Base-by-base conservation (phyloP, 192 early-diverging fungal species). In the Coemansia sp. region DNA sequence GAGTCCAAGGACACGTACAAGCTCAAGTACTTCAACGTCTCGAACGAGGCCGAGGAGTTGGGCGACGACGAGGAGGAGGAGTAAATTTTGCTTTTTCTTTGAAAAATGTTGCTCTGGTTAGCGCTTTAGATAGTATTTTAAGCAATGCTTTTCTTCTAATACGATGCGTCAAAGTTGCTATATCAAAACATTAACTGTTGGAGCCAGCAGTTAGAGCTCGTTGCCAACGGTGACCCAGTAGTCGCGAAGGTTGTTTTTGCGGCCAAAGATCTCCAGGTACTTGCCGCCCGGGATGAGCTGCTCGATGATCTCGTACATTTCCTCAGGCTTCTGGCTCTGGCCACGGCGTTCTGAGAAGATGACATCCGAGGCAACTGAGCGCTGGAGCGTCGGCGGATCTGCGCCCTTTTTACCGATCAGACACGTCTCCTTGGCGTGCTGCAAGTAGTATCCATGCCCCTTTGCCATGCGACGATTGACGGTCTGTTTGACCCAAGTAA, bases 211-310 rank as follows among this genome's bases (percentile, higher is more conserved):
- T 60, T 83, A 97, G n/a, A 97, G 84, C 73, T 97, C 95, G 71
- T 97, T 97, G 57, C 95, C 95, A 65, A 97, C 85, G 12, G 95
- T 97, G 24, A 97, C 93, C 95, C 95, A 97, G 66, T 90, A 93
- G 79, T 96, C 93, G 55, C 95, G 80, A 29, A 97, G 82, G 68
- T 97, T 97, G 79, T 97, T 97, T 64, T 94, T 93, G 61, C 95
- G 86, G 26, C 95, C 94, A 88, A 96, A 96, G 57, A 96, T 97
- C 68, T 97, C 93, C 14, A 96, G 83, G 73, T 96, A 95, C 62
- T 89, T 88, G 54, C 93, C 94, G 73, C 91, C 85, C 35, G 95
- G 95, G 1, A 96, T 87, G 48, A 97, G 82, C 76, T 94, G 86
- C 78, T 97, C 95, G 62, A 96, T 95, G 73, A 96, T 84, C 69